Base-by-base conservation (phyloP, 257 asterid species). In the Salvia hispanica region DNA sequence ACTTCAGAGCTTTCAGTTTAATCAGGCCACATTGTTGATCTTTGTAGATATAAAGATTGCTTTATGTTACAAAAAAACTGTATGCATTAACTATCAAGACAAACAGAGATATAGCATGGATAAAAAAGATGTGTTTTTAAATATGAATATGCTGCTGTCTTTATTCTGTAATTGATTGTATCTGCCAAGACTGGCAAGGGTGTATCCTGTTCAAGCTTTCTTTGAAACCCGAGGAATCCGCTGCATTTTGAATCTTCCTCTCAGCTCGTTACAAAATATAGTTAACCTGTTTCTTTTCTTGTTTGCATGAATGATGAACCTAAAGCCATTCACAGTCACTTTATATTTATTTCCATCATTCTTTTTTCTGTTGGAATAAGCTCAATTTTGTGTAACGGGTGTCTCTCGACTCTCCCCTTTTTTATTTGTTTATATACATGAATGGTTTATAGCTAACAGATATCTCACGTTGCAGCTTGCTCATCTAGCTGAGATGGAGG, bases 401-500 rank as follows among this genome's bases (percentile, higher is more conserved):
- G 10, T 47, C 42, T 57, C 39, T 10, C 34, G 16, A 10, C 40
- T 28, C 60, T 28, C 61, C 14, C 1, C 44, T 51, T 55, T 39
- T 6, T 4, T n/a, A 57, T 11, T 34, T 28, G 0, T 28, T 5
- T 28, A 11, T 28, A 9, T 6, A 11, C 9, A 42, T n/a, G 18
- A 64, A 72, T 37, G 36, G 58, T 48, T 48, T 15, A 25, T 25
- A 58, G 62, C 39, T 66, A 56, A 70, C 42, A 46, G 33, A 58
- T 67, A 5, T 77, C 21, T 61, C 40, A 44, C 28, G 31, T 7
- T 72, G 81, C 81, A 91, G 97, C 97, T 91, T 76, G 97, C 97
- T 58, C 87, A 88, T 50, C 85, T 93, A 66, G 62, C 78, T n/a
- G 99, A 90, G 85, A 86, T 94, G 99, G 99, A 93, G 81, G 95